These are phyloP conservation scores for Phyllosticta paracitricarpa DNA, from an alignment of 2,329 filamentous ascomycete genomes.

Conservation along the genomic window DNA sequence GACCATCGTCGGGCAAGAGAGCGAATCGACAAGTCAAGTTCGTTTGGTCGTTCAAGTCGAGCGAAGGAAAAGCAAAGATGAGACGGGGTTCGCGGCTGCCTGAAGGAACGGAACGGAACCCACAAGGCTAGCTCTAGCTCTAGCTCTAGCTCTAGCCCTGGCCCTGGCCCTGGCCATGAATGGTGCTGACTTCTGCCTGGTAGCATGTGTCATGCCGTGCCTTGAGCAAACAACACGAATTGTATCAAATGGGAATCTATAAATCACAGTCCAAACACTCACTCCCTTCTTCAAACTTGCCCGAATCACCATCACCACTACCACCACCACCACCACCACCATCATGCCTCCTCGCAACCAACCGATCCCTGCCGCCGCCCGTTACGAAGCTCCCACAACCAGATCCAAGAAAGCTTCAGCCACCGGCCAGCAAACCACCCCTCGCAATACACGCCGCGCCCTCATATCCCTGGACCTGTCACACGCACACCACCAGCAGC, in stretches of 20 bases:
- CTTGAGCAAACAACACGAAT: not conserved
- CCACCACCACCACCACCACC: not conserved
- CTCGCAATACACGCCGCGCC: conserved; percentile 13
- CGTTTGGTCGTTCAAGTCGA: not conserved
- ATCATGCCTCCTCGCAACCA: not conserved
- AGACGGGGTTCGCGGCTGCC: not conserved
- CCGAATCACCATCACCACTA: not conserved
- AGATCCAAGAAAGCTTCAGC: not conserved
- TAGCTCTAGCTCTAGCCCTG: too few species aligned
- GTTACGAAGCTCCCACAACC: not conserved
- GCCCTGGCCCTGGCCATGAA: not conserved
- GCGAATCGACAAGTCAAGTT: too few species aligned
- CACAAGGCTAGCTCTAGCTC: too few species aligned
- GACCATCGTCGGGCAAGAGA: not conserved
- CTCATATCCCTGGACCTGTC: conserved; percentile 15
- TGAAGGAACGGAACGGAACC: not conserved
- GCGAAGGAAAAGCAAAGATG: not conserved
- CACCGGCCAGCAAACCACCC: not conserved
- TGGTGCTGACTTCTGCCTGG: not conserved
- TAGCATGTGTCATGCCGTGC: too few species aligned
- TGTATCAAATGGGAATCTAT: too few species aligned
- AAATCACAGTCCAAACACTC: too few species aligned
- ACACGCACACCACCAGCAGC: conserved; percentile 15
- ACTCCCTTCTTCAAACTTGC: not conserved
- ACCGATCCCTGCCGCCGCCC: not conserved